A percentile compares a stretch with the other conserved stretches of the same genome.
These are phyloP conservation scores for Chalciporus pseudorubinellus DNA, from an alignment of 768 basidiomycete species.

Conservation along the genomic window DNA sequence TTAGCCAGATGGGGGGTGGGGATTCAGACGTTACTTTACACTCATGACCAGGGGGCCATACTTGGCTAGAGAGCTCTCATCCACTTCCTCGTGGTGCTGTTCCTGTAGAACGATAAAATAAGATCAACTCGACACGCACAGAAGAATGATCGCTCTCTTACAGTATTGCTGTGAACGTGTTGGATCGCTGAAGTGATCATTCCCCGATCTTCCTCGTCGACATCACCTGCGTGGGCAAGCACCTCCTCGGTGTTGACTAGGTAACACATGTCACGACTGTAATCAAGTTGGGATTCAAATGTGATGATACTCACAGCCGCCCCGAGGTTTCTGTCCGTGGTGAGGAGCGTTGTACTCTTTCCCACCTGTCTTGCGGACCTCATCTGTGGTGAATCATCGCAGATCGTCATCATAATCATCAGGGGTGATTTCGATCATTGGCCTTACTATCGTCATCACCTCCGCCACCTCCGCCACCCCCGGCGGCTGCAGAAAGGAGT, in stretches of 20 bases:
- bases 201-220: constrained; percentile 6
- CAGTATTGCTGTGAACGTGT: constrained; percentile 23
- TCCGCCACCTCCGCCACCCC: neutral
- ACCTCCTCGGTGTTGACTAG: constrained; percentile 67
- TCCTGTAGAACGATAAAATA: constrained; percentile 4
- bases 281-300: constrained; percentile 1
- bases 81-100: constrained; percentile 16
- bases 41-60: constrained; percentile 23
- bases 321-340: constrained; percentile 32
- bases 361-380: constrained; percentile 58
- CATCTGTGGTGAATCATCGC: constrained; percentile 31
- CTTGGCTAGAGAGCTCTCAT: constrained; percentile 5
- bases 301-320: constrained; percentile 21
- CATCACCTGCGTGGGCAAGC: constrained; percentile 50
- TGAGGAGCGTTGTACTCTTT: constrained; percentile 59
- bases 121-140: neutral
- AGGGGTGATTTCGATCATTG: neutral
- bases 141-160: constrained; percentile 3
- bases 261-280: constrained; percentile 3
- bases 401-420: constrained; percentile 11
- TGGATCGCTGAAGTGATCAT: constrained; percentile 17
- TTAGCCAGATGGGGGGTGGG: constrained; percentile 6
- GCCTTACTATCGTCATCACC: no score
- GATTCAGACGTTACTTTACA: neutral
- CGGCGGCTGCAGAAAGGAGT: constrained; percentile 50